Conservation (phyloP, 176 grass and related monocot genomes). For the Cenchrus purpureus region DNA sequence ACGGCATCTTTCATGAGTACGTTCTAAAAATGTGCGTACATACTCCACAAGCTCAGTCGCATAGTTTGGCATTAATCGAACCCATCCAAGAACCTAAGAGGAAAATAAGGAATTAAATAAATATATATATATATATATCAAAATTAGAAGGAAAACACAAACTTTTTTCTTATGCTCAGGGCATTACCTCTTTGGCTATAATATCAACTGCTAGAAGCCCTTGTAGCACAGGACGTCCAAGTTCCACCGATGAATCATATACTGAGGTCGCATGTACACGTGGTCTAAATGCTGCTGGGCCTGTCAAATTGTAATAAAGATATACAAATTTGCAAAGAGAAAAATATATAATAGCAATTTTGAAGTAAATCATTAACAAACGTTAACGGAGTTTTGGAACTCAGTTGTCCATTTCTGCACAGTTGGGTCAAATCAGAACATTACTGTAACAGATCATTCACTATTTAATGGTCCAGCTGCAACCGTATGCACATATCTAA, state of each 20-base stretch:
- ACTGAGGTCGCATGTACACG: constrained; percentile 70
- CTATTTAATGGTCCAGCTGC: neutral
- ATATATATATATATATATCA: constrained; percentile 6
- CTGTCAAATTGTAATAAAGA: constrained; percentile 51
- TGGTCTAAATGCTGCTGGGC: constrained; percentile 94
- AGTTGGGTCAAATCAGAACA: constrained; percentile 6
- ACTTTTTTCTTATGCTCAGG: neutral
- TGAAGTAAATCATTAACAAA: constrained; percentile 4
- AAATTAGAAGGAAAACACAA: constrained; percentile 29
- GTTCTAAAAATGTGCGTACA: constrained; percentile 93
- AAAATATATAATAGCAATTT: neutral
- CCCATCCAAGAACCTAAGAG: constrained; percentile 85
- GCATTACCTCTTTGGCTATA: constrained; percentile 83
- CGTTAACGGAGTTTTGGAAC: constrained; percentile 22
- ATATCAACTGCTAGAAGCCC: constrained; percentile 82
- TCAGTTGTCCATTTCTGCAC: constrained; percentile 38
- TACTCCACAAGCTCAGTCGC: constrained; percentile 93
- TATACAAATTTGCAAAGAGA: constrained; percentile 9
- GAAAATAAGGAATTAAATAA: constrained; percentile 38
- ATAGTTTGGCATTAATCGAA: constrained; percentile 95
- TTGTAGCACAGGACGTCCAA: constrained; percentile 89
- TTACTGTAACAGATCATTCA: constrained; percentile 1
- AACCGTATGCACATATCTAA: neutral
- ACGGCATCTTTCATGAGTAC: constrained; percentile 91
- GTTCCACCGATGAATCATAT: constrained; percentile 74